These are phyloP conservation scores for Forsythia suspensa DNA, from an alignment of 257 asterid species.

Conservation along the genomic window DNA sequence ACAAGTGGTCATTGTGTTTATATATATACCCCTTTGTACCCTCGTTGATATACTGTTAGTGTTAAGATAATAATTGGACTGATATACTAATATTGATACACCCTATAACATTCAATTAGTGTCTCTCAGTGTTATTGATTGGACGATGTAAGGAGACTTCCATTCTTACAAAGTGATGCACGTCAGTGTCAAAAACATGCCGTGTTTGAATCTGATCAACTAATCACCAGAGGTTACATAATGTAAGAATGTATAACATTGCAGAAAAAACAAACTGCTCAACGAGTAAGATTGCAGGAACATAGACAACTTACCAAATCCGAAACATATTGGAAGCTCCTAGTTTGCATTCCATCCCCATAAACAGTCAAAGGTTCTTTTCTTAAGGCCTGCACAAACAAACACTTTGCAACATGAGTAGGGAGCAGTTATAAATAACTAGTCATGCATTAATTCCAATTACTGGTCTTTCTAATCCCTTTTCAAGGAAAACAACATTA, in stretches of 20 bases:
- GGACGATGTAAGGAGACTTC: not conserved
- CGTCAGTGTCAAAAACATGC: not conserved
- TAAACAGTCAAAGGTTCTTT: slow-evolving; percentile 82
- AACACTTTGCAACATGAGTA: not conserved
- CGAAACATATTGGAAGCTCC: slow-evolving; percentile 90
- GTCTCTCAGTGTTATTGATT: not conserved
- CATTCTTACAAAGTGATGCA: not conserved
- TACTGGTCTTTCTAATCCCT: not conserved
- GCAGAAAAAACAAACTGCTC: not conserved
- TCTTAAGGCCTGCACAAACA: slow-evolving; percentile 63
- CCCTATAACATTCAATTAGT: not conserved
- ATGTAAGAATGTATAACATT: not conserved
- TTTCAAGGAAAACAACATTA: not conserved
- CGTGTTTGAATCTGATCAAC: not conserved
- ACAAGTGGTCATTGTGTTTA: too few species aligned
- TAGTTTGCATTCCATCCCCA: slow-evolving; percentile 95
- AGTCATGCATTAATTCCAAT: not conserved
- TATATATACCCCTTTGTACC: too few species aligned
- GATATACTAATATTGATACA: not conserved
- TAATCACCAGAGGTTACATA: not conserved
- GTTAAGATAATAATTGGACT: not conserved
- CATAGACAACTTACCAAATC: slow-evolving; percentile 61
- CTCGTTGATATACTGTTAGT: too few species aligned
- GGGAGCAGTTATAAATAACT: not conserved
- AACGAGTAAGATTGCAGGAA: not conserved